Evolutionary conservation across 2,329 filamentous ascomycete genomes (phyloP), one percentile per base, ranked within the genome.

Genomic region (Chalaropsis ovoidea): DNA sequence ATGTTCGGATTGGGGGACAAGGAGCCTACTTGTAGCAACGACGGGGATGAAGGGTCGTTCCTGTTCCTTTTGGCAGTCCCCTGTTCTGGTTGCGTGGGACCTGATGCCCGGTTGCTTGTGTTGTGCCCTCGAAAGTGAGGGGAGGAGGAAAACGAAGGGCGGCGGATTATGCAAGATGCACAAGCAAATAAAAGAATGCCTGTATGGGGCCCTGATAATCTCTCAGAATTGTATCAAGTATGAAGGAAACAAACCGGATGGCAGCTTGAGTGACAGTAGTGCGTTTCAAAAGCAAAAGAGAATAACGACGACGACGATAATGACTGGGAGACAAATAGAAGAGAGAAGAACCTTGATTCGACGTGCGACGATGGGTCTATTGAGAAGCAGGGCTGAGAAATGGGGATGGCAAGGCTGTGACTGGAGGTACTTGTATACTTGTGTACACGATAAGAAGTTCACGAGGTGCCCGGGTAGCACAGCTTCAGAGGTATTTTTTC

Each of bases 201-300:
- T 35, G 27, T n/a, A 39, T 22, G 31, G 4, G 52, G 27, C 54
- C 54, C 54, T 58, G 17, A 58, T 58, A 58, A 58, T 58, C 27
- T 58, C 54, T 31, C 17, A 11, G 7, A 39, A 19, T 15, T 39
- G 54, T 35, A 39, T 58, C 27, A 39, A 39, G 15, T 35, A 2
- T 11, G 27, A 8, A 19, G 31, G 17, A 58, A 58, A 39, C 54
- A 58, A 58, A 58, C 15, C 0, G 17, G 24, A 31, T 58, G 54
- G 31, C 54, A 35, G 47, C 47, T 24, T 58, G 54, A 10, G 54
- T 58, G 54, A 58, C 54, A 58, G 54, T 58, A 58, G 54, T 58
- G 54, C 24, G 54, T 39, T 58, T 58, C 17, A 58, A 58, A 58
- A 58, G 27, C 17, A 58, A 58, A 58, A 58, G 27, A n/a, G 54